phyloP scores from a whole-genome alignment of 495 filamentous ascomycete genomes.

The Viridothelium virens region DNA sequence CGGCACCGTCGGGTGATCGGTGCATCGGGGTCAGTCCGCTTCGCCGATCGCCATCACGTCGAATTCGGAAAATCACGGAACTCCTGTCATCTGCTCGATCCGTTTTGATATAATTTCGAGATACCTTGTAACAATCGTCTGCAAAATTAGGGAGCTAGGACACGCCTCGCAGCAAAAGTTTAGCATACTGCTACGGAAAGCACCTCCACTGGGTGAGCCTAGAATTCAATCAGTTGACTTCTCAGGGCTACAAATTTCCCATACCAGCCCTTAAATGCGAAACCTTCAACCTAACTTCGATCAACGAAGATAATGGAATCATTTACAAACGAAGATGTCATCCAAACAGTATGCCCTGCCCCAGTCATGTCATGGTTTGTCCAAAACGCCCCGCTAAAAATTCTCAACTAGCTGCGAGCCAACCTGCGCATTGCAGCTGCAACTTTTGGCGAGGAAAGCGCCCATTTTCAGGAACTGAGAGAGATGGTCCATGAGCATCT shows the following conservation, averaged over 20 bases:
- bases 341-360: slow-evolving; percentile 6
- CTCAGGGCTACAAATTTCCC: too few relatives aligned
- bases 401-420: slow-evolving; percentile 13
- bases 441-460: slow-evolving; percentile 27
- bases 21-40: not conserved
- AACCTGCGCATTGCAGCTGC: slow-evolving; percentile 27
- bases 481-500: slow-evolving; percentile 23
- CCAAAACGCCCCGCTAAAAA: not conserved
- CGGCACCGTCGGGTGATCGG: not conserved
- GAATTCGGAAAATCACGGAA: too few relatives aligned
- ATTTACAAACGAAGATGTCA: slow-evolving; percentile 8
- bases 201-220: too few relatives aligned
- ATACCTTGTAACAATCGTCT: too few relatives aligned
- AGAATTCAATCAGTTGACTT: too few relatives aligned
- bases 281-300: not conserved
- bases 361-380: not conserved
- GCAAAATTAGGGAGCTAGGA: too few relatives aligned
- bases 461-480: slow-evolving; percentile 23
- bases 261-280: too few relatives aligned
- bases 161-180: too few relatives aligned
- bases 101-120: too few relatives aligned
- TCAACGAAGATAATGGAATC: slow-evolving; percentile 3
- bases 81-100: too few relatives aligned
- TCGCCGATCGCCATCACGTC: too few relatives aligned
- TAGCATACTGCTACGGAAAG: too few relatives aligned